phyloP scores from a whole-genome alignment of 1,284 basidiomycete genomes.

The Prillingera fragicola region DNA sequence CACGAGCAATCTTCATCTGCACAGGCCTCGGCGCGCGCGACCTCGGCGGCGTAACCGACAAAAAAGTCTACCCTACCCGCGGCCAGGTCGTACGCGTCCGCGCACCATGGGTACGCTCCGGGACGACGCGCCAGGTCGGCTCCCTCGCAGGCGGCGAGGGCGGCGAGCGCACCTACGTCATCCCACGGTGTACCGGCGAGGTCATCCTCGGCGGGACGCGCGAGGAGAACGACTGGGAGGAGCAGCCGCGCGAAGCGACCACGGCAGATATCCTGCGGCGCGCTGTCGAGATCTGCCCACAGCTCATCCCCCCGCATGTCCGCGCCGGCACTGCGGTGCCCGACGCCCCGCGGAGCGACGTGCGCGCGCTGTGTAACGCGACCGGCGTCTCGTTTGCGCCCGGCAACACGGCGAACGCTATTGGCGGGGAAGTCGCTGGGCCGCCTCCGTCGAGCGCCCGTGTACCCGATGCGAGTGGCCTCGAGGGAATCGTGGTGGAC shows the following conservation, averaged over 20 bases:
- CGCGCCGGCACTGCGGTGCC: too few relatives aligned
- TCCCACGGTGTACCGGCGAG: slow-evolving; percentile 41
- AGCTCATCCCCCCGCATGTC: slow-evolving; percentile 19
- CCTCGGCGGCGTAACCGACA: slow-evolving; percentile 53
- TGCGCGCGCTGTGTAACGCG: not conserved
- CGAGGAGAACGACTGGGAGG: slow-evolving; percentile 40
- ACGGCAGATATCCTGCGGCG: slow-evolving; percentile 32
- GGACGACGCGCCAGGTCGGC: slow-evolving; percentile 43
- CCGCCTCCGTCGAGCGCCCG: too few relatives aligned
- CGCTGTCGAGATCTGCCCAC: slow-evolving; percentile 38
- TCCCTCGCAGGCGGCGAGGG: slow-evolving; percentile 39
- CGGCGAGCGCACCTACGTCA: slow-evolving; percentile 45
- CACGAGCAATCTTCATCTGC: slow-evolving; percentile 62
- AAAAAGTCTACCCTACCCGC: slow-evolving; percentile 53
- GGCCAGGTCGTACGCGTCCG: slow-evolving; percentile 55
- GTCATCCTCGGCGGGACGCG: slow-evolving; percentile 47
- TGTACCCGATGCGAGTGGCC: not conserved
- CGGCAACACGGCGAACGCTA: not conserved
- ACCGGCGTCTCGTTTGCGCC: too few relatives aligned
- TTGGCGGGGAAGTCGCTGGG: not conserved
- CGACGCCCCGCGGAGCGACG: not conserved
- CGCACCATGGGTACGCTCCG: slow-evolving; percentile 46
- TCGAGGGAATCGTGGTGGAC: slow-evolving; percentile 20
- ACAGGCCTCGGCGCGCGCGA: slow-evolving; percentile 55
- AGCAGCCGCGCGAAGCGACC: slow-evolving; percentile 31